phyloP scores from a whole-genome alignment of 108 stramenopile species.

The Conticribra weissflogii region DNA sequence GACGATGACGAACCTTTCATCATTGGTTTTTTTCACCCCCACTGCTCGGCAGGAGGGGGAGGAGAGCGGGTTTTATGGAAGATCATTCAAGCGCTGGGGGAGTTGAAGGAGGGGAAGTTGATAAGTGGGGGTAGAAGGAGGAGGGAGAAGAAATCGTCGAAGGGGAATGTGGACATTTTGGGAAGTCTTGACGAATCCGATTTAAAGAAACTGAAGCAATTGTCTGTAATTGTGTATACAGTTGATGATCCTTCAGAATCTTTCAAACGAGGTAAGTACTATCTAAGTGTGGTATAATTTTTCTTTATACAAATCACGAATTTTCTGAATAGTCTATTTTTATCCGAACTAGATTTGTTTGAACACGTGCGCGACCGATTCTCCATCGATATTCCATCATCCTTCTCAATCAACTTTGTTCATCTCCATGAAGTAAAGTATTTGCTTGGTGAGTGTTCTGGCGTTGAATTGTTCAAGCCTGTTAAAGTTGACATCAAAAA shows the following conservation, averaged over 20 bases:
- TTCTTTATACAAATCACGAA: conserved; percentile 20
- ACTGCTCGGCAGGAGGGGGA: conserved; percentile 91
- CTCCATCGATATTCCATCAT: conserved; percentile 32
- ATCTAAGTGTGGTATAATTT: conserved; percentile 26
- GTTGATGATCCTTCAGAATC: conserved; percentile 61
- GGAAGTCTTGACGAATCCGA: conserved; percentile 1
- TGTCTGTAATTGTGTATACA: conserved; percentile 82
- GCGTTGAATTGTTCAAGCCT: too few species aligned
- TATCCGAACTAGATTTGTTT: conserved; percentile 32
- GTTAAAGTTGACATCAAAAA: too few species aligned
- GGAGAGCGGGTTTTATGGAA: conserved; percentile 99
- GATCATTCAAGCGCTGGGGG: conserved; percentile 78
- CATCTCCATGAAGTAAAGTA: conserved; percentile 53
- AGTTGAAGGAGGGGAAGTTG: conserved; percentile 38
- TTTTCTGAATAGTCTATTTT: neutral
- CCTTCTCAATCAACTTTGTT: conserved; percentile 61
- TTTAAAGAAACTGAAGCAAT: conserved; percentile 14
- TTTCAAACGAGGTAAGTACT: conserved; percentile 38
- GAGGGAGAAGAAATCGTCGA: neutral
- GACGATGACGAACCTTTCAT: conserved; percentile 21
- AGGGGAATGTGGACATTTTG: neutral
- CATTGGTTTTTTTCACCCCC: conserved; percentile 88
- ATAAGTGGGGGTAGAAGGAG: conserved; percentile 18
- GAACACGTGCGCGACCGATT: conserved; percentile 52
- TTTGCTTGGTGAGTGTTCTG: conserved; percentile 26